Base-by-base conservation (phyloP, 2,329 filamentous ascomycete genomes). In the Gnomoniopsis sp. region DNA sequence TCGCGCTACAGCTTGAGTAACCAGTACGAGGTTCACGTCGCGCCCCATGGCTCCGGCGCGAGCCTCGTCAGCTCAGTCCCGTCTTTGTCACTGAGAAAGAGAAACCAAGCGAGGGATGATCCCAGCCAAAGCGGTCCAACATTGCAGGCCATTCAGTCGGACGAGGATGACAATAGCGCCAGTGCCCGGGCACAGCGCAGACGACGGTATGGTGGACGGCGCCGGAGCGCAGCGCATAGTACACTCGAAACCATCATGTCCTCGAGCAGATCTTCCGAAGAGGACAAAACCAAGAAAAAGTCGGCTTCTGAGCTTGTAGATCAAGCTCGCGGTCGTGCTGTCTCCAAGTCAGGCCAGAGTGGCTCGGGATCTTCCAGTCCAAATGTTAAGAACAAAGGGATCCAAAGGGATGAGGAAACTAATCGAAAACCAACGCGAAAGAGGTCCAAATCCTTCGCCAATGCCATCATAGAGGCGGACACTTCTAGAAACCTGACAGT, bases 241-340 rank as follows among this genome's bases (percentile, higher is more conserved):
- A 87, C 84, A 1, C 70, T 88, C 3, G 84, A 88, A 65, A 88
- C 85, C 0, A 88, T 88, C 66, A 87, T 87, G 77, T 87, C 83
- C 23, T 85, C 83, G 0, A 87, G 84, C 61, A 79, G 84, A 26
- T 87, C 84, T 1, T 87, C 84, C 0, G 83, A 86, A 23, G 85
- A 87, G 63, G 84, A 86, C 46, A 81, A 78, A 64, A 74, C 78
- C n/a, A 83, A 79, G 64, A 86, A 84, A 70, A 85, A 81, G 66
- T 77, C 83, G 1, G 84, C 84, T 0, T 75, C 79, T 1, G 82
- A 84, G 58, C 73, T 87, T 26, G 78, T 80, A 0, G 79, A 81
- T 7, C 78, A 82, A 56, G 77, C 84, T 38, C 81, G 79, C 44
- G 82, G 79, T 26, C 77, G 81, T 54, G 73, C 75, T 15, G 67